Base-by-base conservation (phyloP, 768 basidiomycete genomes). In the Hypholoma fasciculare region DNA sequence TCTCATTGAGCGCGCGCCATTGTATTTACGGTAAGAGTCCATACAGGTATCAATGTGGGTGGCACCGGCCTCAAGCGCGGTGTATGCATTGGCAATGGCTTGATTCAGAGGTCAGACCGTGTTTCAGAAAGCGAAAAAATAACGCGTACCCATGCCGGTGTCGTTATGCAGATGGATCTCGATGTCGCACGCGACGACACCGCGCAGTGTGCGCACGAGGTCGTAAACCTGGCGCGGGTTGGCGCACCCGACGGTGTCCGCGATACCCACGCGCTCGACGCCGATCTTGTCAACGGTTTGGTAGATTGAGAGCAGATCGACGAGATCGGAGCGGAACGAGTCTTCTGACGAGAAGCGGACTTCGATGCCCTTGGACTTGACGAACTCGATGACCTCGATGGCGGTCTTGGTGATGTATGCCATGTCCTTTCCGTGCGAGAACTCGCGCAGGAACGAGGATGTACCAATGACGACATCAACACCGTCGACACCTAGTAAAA, bases 341-440 rank as follows among this genome's bases (percentile, higher is more conserved):
- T 99, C 97, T 74, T 99, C 97, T 27, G 96, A 96, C 4, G 97
- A 98, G 85, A 99, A 99, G 59, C 97, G 94, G 71, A 99, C 94
- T 78, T 99, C 97, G 69, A 99, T 96, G 60, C 89, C 90, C 90
- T 98, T 99, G 80, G 92, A 95, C 84, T 99, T 99, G 84, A 99
- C 96, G 67, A 90, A 99, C 67, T 96, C 86, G 76, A 99, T 99
- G 65, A 99, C 97, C 74, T 98, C 96, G 67, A 98, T 94, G 59
- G 96, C 96, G 39, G 94, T 91, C 78, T 96, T 98, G 81, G 96
- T 96, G 79, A 99, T 99, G 79, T 97, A 99, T 47, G 93, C 79
- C 94, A 99, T 99, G 74, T 98, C 97, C 85, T 98, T 99, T 69
- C 97, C 97, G 73, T 99, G 97, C 26, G 96, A 98, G 84, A 98